Evolutionary conservation across 2,329 filamentous ascomycete genomes (phyloP).

Genomic region (Akanthomyces uredinophilus): DNA sequence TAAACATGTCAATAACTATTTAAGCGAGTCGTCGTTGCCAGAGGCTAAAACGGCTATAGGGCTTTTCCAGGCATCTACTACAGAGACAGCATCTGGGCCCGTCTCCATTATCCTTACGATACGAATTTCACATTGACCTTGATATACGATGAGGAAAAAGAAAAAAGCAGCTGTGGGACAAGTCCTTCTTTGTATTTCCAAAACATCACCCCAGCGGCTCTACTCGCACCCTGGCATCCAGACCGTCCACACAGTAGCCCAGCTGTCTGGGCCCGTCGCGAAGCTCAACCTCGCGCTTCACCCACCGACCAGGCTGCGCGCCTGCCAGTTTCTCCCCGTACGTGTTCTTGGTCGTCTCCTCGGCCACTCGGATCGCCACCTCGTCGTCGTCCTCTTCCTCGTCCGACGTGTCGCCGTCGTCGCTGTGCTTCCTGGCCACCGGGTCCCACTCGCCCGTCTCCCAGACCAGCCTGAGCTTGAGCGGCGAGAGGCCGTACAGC

Average conservation of each 20-base stretch:
- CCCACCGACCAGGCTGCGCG: constrained; percentile 52
- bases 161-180: background rate
- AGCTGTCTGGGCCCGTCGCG: constrained; percentile 74
- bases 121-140: too few species aligned
- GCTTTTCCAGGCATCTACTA: too few species aligned
- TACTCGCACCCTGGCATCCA: constrained; percentile 65
- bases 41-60: too few species aligned
- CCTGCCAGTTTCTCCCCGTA: constrained; percentile 25
- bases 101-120: too few species aligned
- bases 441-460: constrained; percentile 91
- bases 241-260: constrained; percentile 75
- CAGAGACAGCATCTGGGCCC: too few species aligned
- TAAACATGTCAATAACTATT: too few species aligned
- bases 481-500: constrained; percentile 60
- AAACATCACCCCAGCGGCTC: constrained; percentile 38
- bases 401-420: constrained; percentile 47
- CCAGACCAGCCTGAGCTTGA: constrained; percentile 67
- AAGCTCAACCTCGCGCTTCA: constrained; percentile 75
- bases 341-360: constrained; percentile 15
- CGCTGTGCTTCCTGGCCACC: constrained; percentile 57
- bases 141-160: too few species aligned
- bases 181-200: background rate
- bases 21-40: too few species aligned
- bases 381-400: constrained; percentile 35
- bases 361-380: background rate